Percentiles rank a stretch among this genome's conserved stretches.
phyloP scores from a whole-genome alignment of 371 early-diverging fungal species.

The Smittium culicis region DNA sequence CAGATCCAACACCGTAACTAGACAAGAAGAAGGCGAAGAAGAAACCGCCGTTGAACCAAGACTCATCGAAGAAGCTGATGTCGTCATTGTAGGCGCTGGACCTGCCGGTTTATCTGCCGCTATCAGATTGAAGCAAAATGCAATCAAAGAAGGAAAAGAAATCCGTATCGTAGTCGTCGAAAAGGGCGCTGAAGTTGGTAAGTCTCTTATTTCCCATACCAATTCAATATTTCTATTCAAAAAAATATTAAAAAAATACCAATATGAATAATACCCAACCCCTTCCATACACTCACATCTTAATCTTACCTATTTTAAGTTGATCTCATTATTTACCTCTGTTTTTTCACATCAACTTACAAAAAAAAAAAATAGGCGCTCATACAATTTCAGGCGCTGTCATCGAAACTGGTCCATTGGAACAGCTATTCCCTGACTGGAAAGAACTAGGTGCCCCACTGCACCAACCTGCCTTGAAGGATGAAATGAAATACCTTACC shows the following conservation, averaged over 20 bases:
- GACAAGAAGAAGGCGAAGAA: constrained; percentile 9
- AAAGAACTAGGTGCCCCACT: constrained; percentile 85
- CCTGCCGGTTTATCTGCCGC: constrained; percentile 92
- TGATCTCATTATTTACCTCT: too few species aligned
- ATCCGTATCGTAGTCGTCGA: constrained; percentile 83
- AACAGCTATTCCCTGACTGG: constrained; percentile 96
- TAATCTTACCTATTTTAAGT: too few species aligned
- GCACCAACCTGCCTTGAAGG: constrained; percentile 69
- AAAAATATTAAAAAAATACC: too few species aligned
- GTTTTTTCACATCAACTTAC: too few species aligned
- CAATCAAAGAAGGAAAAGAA: constrained; percentile 69
- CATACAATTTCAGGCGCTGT: constrained; percentile 94
- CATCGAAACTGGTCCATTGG: constrained; percentile 78
- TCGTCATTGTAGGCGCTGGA: constrained; percentile 92
- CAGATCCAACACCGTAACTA: not conserved
- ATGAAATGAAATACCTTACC: constrained; percentile 79
- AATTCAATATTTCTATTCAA: too few species aligned
- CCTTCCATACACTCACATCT: too few species aligned
- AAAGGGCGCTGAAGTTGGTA: constrained; percentile 82
- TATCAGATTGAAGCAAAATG: constrained; percentile 82
- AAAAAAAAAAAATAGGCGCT: constrained; percentile 45
- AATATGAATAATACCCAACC: too few species aligned
- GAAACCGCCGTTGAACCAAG: constrained; percentile 29
- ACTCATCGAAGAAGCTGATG: constrained; percentile 80
- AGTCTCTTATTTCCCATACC: constrained; percentile 3